Evolutionary conservation across 306 rosid genomes (phyloP).

Genomic region (Neltuma alba): DNA sequence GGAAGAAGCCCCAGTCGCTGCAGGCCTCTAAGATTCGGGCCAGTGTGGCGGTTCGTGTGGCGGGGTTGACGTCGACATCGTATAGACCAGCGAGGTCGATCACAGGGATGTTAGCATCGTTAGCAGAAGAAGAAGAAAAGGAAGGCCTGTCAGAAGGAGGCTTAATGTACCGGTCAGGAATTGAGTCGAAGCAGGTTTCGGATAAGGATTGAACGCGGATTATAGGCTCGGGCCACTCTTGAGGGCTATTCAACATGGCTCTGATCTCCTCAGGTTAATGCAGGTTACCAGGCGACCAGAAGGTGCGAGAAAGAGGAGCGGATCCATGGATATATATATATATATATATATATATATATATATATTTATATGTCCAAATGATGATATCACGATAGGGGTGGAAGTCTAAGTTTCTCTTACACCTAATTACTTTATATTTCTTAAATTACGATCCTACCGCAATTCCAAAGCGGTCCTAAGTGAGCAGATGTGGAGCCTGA

Average conservation of each 20-base stretch:
- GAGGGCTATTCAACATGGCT: slow-evolving; percentile 24
- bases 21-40: slow-evolving; percentile 58
- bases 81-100: slow-evolving; percentile 53
- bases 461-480: too few species aligned
- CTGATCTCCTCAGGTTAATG: too few species aligned
- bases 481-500: neutral
- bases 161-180: slow-evolving; percentile 75
- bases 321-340: too few species aligned
- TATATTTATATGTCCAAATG: neutral
- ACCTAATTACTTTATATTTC: too few species aligned
- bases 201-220: slow-evolving; percentile 82
- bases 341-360: too few species aligned
- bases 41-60: too few species aligned
- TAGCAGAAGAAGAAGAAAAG: neutral
- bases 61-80: too few species aligned
- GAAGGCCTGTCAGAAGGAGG: slow-evolving; percentile 50
- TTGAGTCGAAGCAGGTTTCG: slow-evolving; percentile 44
- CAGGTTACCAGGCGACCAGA: too few species aligned
- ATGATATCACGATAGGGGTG: neutral
- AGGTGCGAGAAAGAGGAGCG: too few species aligned
- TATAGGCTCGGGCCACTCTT: slow-evolving; percentile 91
- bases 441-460: too few species aligned
- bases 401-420: too few species aligned
- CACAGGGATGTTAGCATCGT: slow-evolving; percentile 57
- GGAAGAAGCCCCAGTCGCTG: slow-evolving; percentile 78